A percentile compares a stretch with the other conserved stretches of the same genome.
Conservation (phyloP, 2,329 filamentous ascomycete genomes). For the Arthroderma sp. region DNA sequence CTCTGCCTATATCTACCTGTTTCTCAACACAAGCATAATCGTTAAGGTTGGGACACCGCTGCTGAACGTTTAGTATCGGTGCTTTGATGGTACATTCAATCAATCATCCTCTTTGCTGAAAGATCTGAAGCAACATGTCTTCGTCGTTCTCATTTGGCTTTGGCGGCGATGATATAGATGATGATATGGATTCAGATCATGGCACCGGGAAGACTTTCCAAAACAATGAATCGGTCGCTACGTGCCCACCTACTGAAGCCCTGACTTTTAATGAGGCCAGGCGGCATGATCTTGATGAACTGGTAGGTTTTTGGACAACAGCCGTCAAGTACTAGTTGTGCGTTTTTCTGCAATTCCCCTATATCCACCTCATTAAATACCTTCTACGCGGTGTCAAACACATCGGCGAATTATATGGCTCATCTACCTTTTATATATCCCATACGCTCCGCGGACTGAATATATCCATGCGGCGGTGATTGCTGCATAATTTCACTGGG, state of each 20-base stretch:
- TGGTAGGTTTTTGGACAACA: constrained; percentile 27
- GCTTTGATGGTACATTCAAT: neutral
- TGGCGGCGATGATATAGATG: constrained; percentile 7
- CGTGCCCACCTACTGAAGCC: neutral
- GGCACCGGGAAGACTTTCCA: neutral
- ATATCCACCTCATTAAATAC: neutral
- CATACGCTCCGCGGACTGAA: too few relatives aligned
- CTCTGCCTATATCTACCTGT: too few relatives aligned
- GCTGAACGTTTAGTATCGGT: neutral
- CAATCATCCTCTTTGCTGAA: neutral
- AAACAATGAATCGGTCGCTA: neutral
- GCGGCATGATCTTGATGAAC: constrained; percentile 33
- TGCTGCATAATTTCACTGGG: constrained; percentile 1
- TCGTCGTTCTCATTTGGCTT: constrained; percentile 8
- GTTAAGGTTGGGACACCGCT: too few relatives aligned
- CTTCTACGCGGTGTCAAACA: neutral
- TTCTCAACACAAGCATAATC: too few relatives aligned
- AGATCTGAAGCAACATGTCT: constrained; percentile 1
- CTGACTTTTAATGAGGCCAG: constrained; percentile 13
- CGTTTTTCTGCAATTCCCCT: too few relatives aligned
- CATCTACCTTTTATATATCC: neutral
- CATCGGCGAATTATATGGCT: neutral
- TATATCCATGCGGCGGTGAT: too few relatives aligned
- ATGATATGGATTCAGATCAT: neutral
- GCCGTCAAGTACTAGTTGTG: too few relatives aligned